phyloP scores from a whole-genome alignment of 495 filamentous ascomycete species.

The Podospora tetraspora region DNA sequence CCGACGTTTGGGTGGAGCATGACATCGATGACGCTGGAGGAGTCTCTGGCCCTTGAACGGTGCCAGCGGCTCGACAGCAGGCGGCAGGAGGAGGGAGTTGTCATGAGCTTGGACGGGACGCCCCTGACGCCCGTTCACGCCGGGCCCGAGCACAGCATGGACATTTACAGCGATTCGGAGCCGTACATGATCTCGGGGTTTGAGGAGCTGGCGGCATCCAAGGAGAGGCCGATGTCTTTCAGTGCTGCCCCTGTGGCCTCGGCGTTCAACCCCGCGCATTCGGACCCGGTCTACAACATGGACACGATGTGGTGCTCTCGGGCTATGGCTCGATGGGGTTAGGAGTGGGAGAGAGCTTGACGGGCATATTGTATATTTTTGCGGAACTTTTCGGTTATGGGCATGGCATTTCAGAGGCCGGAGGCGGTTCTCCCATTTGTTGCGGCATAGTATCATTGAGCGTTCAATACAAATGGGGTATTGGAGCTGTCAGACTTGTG shows the following conservation, averaged over 20 bases:
- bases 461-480: neutral
- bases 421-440: neutral
- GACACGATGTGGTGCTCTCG: neutral
- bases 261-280: slow-evolving; percentile 48
- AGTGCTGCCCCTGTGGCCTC: slow-evolving; percentile 35
- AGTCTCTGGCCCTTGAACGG: slow-evolving; percentile 44
- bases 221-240: slow-evolving; percentile 36
- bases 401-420: neutral
- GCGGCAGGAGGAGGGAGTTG: slow-evolving; percentile 22
- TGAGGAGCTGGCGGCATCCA: slow-evolving; percentile 47
- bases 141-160: slow-evolving; percentile 47
- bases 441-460: neutral
- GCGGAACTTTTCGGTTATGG: neutral
- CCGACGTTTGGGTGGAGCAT: slow-evolving; percentile 40
- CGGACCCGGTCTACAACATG: slow-evolving; percentile 56
- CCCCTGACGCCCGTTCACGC: slow-evolving; percentile 48
- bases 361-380: neutral
- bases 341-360: neutral
- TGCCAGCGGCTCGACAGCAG: slow-evolving; percentile 43
- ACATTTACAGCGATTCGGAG: slow-evolving; percentile 39
- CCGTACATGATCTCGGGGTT: slow-evolving; percentile 71
- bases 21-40: slow-evolving; percentile 49
- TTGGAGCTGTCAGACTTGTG: too few relatives aligned
- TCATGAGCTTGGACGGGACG: slow-evolving; percentile 45
- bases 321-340: neutral